Conservation (phyloP, 768 basidiomycete species). For the Phaeotremella fagi region DNA sequence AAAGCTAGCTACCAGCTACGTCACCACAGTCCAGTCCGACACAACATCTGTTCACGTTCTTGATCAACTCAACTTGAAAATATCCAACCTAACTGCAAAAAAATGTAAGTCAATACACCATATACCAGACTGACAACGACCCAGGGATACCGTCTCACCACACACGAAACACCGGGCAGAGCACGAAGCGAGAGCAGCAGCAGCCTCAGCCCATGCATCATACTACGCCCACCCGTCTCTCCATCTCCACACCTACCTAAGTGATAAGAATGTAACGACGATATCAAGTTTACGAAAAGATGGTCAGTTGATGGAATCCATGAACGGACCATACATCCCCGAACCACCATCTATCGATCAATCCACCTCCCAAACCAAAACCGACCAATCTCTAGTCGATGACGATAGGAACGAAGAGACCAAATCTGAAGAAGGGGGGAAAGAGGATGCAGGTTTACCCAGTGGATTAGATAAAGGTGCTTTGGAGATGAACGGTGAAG, state of each 20-base stretch:
- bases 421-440: conserved; percentile 35
- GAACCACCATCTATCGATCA: background rate
- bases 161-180: conserved; percentile 28
- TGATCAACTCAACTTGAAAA: too few relatives aligned
- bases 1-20: too few relatives aligned
- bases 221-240: conserved; percentile 39
- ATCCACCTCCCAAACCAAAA: background rate
- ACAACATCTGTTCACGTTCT: too few relatives aligned
- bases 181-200: conserved; percentile 33
- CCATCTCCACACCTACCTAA: conserved; percentile 36
- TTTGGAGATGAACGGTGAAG: conserved; percentile 31
- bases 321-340: conserved; percentile 18
- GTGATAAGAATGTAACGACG: background rate
- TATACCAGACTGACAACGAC: too few relatives aligned
- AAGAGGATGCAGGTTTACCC: conserved; percentile 33
- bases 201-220: conserved; percentile 37
- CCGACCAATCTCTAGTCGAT: conserved; percentile 2
- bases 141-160: conserved; percentile 23
- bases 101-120: too few relatives aligned
- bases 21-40: too few relatives aligned
- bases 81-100: too few relatives aligned
- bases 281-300: background rate
- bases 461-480: conserved; percentile 35
- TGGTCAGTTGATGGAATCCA: conserved; percentile 6
- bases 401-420: conserved; percentile 29